Base-by-base conservation (phyloP, 2,329 filamentous ascomycete genomes). In the Botrytis fabae region DNA sequence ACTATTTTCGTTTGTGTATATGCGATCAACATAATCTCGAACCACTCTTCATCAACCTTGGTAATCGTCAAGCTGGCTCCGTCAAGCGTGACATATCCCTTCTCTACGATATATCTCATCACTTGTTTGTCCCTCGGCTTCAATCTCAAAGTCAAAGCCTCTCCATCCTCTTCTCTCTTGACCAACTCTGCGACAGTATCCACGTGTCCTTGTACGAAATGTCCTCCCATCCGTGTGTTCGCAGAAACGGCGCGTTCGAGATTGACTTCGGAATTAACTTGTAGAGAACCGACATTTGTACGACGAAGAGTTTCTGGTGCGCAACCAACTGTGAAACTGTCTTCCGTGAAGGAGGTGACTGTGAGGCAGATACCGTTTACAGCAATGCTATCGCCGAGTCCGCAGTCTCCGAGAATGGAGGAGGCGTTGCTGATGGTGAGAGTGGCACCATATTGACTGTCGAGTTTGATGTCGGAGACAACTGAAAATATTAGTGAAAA, bases 141-240 rank as follows among this genome's bases (percentile, higher is more conserved):
- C 82, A 99, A 90, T 54, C 95, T 89, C 82, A 98, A 92, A 1
- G 93, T 97, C 75, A 97, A 83, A 10, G 96, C 93, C 83, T 98
- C 97, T 73, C 95, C 94, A 82, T 99, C 96, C 4, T 91, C 90
- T 28, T 88, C 90, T 51, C 92, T 88, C 61, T 88, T 88, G 57
- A 91, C 81, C 74, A 99, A 92, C 61, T 87, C 88, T 0, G 95
- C 96, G 57, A 92, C 90, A 18, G 94, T 95, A 83, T 99, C 97
- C 74, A 99, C 95, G 82, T 99, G 96, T 59, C 96, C 96, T 84
- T 99, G 97, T 46, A 98, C 95, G 80, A 98, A 97, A 84, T 99
- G 96, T 0, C 96, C 96, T 64, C 97, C 96, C 94, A 99, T 98
- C 72, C 96, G 93, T 63, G 95, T 98, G 79, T 92, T 89, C 7